Conservation (phyloP, 768 basidiomycete genomes). For the Dacryopinax spathularia region DNA sequence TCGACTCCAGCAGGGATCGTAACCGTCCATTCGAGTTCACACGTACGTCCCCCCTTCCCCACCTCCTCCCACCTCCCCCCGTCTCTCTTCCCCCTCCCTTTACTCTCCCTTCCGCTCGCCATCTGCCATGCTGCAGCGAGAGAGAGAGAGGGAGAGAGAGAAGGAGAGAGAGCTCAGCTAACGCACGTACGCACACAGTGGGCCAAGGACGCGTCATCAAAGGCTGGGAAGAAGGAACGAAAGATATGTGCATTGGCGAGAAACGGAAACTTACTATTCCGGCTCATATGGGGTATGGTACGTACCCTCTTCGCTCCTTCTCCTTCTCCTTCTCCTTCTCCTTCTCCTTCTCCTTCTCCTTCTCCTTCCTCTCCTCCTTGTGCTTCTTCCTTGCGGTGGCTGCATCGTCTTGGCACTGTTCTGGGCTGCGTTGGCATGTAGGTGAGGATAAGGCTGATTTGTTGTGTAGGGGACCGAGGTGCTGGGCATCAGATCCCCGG, state of each 20-base stretch:
- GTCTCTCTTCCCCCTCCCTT: too few species aligned
- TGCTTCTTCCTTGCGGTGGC: too few species aligned
- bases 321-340: background rate
- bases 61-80: too few species aligned
- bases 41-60: conserved; percentile 32
- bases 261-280: conserved; percentile 85
- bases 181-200: background rate
- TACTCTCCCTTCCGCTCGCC: too few species aligned
- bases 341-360: too few species aligned
- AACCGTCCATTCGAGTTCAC: conserved; percentile 61
- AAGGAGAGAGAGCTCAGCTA: background rate
- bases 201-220: background rate
- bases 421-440: too few species aligned
- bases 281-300: conserved; percentile 52
- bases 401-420: too few species aligned
- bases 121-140: too few species aligned
- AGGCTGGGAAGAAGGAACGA: background rate
- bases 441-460: background rate
- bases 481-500: conserved; percentile 66
- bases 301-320: conserved; percentile 19
- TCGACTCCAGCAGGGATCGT: conserved; percentile 83
- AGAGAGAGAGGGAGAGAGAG: too few species aligned
- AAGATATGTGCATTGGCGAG: conserved; percentile 64
- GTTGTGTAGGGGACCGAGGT: conserved; percentile 49
- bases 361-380: too few species aligned